A percentile compares a stretch with the other conserved stretches of the same genome.
Evolutionary conservation across 2,329 filamentous ascomycete species (phyloP).

Genomic region (Phaeoacremonium minimum): DNA sequence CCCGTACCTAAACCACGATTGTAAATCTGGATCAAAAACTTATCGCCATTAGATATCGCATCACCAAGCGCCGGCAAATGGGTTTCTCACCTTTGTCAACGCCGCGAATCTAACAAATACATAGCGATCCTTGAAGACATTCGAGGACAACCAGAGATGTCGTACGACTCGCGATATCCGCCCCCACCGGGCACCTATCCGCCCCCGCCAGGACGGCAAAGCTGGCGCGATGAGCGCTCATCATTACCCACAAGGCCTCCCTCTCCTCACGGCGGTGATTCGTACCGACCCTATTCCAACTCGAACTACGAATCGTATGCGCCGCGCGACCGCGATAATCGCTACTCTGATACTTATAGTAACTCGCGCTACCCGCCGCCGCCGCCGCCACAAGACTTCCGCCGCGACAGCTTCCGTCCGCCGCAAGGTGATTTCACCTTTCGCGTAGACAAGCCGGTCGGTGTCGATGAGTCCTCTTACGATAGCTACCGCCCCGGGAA

Average conservation of each 20-base stretch:
- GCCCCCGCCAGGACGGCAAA: too few species aligned
- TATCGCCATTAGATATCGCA: too few species aligned
- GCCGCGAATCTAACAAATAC: too few species aligned
- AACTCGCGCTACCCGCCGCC: neutral
- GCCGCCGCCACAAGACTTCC: neutral
- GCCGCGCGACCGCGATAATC: neutral
- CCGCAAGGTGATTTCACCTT: slow-evolving; percentile 53
- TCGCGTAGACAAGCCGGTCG: slow-evolving; percentile 45
- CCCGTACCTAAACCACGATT: too few species aligned
- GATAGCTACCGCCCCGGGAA: slow-evolving; percentile 25
- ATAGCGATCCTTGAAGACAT: too few species aligned
- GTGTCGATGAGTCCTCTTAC: slow-evolving; percentile 31
- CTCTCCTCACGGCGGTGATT: too few species aligned
- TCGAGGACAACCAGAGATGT: too few species aligned
- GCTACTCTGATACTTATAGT: neutral
- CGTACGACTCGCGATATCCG: neutral
- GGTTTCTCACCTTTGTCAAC: too few species aligned
- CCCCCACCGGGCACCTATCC: neutral
- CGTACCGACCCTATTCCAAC: neutral
- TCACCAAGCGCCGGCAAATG: too few species aligned
- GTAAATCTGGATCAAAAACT: too few species aligned
- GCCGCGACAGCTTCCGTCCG: slow-evolving; percentile 19
- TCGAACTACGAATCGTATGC: neutral
- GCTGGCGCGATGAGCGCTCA: too few species aligned
- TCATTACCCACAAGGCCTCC: too few species aligned